Evolutionary conservation across 2,329 filamentous ascomycete species (phyloP).

Genomic region (Curvularia hawaiiensis): DNA sequence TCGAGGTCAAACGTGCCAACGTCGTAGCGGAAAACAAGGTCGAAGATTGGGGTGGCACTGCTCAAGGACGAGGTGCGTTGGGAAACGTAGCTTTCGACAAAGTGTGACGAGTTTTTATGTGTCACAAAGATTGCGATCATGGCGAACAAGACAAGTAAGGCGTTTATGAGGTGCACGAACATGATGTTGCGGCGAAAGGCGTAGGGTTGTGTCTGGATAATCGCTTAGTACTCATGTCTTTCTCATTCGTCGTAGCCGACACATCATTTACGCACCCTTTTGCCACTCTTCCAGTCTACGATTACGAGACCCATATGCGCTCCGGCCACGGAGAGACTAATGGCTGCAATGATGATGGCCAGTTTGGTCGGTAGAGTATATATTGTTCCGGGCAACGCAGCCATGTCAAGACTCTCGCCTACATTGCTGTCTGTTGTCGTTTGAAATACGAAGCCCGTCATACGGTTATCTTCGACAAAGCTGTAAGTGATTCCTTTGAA

Average conservation of each 20-base stretch:
- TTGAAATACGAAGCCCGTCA: slow-evolving; percentile 38
- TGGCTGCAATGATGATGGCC: slow-evolving; percentile 29
- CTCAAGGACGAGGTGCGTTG: slow-evolving; percentile 25
- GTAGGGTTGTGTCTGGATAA: slow-evolving; percentile 35
- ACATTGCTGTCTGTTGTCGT: slow-evolving; percentile 19
- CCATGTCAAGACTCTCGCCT: slow-evolving; percentile 26
- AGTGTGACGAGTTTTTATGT: slow-evolving; percentile 38
- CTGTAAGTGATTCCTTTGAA: slow-evolving; percentile 39
- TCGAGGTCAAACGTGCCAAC: slow-evolving; percentile 44
- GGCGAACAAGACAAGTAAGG: slow-evolving; percentile 37
- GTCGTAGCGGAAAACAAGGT: slow-evolving; percentile 35
- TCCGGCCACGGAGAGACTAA: slow-evolving; percentile 28
- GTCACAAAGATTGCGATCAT: slow-evolving; percentile 40
- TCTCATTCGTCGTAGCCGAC: neutral
- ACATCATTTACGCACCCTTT: slow-evolving; percentile 23
- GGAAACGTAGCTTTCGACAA: slow-evolving; percentile 34
- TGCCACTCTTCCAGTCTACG: slow-evolving; percentile 34
- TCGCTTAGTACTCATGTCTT: neutral
- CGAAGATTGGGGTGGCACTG: slow-evolving; percentile 13
- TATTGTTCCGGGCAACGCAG: slow-evolving; percentile 35
- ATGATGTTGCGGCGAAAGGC: slow-evolving; percentile 43
- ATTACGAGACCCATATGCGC: slow-evolving; percentile 32
- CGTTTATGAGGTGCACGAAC: slow-evolving; percentile 40
- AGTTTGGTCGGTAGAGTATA: slow-evolving; percentile 37
- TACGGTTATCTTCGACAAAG: slow-evolving; percentile 42